These are phyloP conservation scores for Sparassis latifolia DNA, from an alignment of 1,284 basidiomycete genomes.

Conservation along the genomic window DNA sequence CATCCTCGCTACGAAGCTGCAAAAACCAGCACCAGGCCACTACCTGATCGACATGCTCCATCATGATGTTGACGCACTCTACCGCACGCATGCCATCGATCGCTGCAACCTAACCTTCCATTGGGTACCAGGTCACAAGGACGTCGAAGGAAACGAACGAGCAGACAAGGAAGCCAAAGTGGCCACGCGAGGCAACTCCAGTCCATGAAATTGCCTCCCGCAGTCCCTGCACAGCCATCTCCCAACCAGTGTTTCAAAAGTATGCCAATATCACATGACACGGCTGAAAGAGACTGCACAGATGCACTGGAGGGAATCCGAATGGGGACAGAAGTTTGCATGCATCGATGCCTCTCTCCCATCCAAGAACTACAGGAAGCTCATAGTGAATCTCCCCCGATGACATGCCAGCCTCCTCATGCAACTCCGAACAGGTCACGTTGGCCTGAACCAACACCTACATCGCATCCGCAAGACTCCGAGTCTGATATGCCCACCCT, in stretches of 20 bases:
- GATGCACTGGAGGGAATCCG: conserved; percentile 7
- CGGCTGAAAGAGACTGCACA: not conserved
- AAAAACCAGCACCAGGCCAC: conserved; percentile 2
- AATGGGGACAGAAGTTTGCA: not conserved
- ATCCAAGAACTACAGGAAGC: not conserved
- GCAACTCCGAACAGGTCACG: conserved; percentile 25
- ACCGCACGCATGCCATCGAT: conserved; percentile 1
- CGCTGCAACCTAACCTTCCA: conserved; percentile 6
- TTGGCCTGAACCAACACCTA: conserved; percentile 21
- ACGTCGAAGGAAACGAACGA: conserved; percentile 14
- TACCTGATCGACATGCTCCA: conserved; percentile 11
- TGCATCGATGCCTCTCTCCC: conserved; percentile 10
- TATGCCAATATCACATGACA: conserved; percentile 1
- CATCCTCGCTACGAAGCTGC: conserved; percentile 3
- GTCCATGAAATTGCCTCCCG: conserved; percentile 2
- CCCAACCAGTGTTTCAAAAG: conserved; percentile 6
- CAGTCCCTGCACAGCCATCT: conserved; percentile 7
- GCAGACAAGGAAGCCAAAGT: conserved; percentile 13
- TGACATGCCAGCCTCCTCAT: conserved; percentile 16
- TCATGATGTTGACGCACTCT: not conserved
- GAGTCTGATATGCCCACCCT: conserved; percentile 19
- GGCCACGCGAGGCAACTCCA: conserved; percentile 9
- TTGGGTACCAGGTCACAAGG: conserved; percentile 15
- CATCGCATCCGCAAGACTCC: conserved; percentile 12
- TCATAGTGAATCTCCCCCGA: conserved; percentile 1